phyloP scores from a whole-genome alignment of 768 basidiomycete species.

The Cyclocybe cylindracea region DNA sequence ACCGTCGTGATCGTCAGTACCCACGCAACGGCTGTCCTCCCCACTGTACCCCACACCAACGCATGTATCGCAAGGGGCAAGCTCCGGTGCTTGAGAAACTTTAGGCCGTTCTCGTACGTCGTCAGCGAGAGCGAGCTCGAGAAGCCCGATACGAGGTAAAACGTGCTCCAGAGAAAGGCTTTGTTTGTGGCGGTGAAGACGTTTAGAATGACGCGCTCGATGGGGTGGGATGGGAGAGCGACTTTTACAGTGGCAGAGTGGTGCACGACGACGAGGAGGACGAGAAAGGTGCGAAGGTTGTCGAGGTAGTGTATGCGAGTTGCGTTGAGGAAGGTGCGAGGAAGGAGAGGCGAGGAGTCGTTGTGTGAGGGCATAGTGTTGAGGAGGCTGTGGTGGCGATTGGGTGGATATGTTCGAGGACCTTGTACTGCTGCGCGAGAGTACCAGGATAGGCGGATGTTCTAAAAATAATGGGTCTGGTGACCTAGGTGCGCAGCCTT shows the following conservation, averaged over 20 bases:
- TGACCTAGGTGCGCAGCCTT: too few species aligned
- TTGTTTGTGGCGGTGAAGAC: constrained; percentile 15
- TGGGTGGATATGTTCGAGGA: too few species aligned
- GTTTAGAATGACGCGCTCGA: constrained; percentile 1
- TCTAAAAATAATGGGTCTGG: too few species aligned
- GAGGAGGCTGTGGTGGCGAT: too few species aligned
- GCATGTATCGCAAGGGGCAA: constrained; percentile 20
- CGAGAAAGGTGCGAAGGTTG: constrained; percentile 24
- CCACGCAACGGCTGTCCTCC: constrained; percentile 5
- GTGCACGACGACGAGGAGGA: constrained; percentile 20
- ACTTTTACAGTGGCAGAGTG: constrained; percentile 19
- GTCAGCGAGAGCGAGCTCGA: constrained; percentile 16
- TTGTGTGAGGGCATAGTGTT: too few species aligned
- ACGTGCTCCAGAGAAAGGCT: constrained; percentile 20
- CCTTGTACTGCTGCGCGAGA: too few species aligned
- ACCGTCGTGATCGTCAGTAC: neutral
- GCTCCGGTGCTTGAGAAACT: constrained; percentile 8
- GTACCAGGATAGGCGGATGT: too few species aligned
- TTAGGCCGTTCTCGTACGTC: constrained; percentile 6
- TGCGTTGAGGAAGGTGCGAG: too few species aligned
- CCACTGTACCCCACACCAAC: constrained; percentile 12
- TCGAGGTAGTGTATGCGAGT: constrained; percentile 20
- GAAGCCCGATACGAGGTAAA: constrained; percentile 28
- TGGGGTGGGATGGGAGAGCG: neutral
- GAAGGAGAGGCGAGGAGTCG: too few species aligned